Conservation (phyloP, 176 grass and related monocot species). For the maize (Zea mays) region DNA sequence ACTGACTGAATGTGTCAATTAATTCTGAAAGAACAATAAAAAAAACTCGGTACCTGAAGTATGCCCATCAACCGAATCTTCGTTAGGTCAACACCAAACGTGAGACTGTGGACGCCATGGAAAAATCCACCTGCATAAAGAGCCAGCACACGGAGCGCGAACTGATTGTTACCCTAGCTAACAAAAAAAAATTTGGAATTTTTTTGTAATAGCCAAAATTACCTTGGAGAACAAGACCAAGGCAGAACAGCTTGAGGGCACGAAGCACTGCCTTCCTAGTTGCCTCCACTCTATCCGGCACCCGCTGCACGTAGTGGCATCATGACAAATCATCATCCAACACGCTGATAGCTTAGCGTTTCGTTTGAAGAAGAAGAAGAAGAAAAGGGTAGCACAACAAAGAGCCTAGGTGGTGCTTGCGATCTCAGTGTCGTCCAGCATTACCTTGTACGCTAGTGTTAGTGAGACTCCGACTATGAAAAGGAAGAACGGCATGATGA, state of each 20-base stretch:
- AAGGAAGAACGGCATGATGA: constrained; percentile 97
- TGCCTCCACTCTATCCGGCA: constrained; percentile 57
- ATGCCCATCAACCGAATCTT: constrained; percentile 75
- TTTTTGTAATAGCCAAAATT: background rate
- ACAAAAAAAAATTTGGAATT: too few relatives aligned
- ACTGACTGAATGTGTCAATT: background rate
- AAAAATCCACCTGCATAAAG: constrained; percentile 72
- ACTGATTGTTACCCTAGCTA: background rate
- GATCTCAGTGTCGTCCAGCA: constrained; percentile 33
- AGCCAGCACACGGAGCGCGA: constrained; percentile 16
- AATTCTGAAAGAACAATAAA: background rate
- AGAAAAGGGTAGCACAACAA: background rate
- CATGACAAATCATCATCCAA: background rate
- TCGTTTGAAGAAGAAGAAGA: background rate
- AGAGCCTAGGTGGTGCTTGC: background rate
- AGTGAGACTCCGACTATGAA: constrained; percentile 94
- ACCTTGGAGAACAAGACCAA: constrained; percentile 97
- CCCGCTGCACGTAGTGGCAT: constrained; percentile 52
- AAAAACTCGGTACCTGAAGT: constrained; percentile 42
- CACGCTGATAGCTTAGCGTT: background rate
- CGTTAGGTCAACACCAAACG: constrained; percentile 71
- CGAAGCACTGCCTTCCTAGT: constrained; percentile 72
- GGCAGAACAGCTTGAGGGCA: constrained; percentile 67
- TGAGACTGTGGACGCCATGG: constrained; percentile 73
- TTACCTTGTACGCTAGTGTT: constrained; percentile 78